Conservation (phyloP, 441 rosid species). For the Gossypium davidsonii region DNA sequence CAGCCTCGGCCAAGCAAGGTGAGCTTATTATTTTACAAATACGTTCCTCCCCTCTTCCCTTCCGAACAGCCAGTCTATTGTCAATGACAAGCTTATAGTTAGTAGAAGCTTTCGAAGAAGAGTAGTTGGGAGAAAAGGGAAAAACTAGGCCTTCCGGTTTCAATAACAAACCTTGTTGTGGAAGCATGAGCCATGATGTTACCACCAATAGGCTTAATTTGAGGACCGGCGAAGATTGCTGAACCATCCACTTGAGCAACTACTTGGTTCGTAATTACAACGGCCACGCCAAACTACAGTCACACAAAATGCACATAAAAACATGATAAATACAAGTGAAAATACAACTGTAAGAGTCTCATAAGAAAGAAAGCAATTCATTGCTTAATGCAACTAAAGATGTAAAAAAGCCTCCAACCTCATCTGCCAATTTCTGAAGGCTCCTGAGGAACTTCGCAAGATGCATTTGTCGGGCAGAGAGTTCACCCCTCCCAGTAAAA, state of each 20-base stretch:
- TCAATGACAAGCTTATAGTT: not conserved
- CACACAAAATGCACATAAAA: not conserved
- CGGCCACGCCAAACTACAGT: constrained; percentile 83
- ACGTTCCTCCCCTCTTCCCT: constrained; percentile 96
- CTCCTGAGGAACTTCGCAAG: constrained; percentile 93
- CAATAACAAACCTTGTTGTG: constrained; percentile 63
- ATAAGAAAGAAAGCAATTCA: not conserved
- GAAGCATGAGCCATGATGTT: constrained; percentile 99
- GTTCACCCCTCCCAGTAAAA: constrained; percentile 95
- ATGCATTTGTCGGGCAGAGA: constrained; percentile 98
- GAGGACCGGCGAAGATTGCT: constrained; percentile 91
- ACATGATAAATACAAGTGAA: not conserved
- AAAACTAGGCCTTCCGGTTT: not conserved
- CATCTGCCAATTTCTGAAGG: constrained; percentile 92
- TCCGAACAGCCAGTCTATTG: constrained; percentile 72
- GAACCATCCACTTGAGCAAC: constrained; percentile 99
- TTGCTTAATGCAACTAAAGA: not conserved
- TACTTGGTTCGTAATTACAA: constrained; percentile 92
- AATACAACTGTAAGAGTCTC: not conserved
- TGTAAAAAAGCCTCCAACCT: constrained; percentile 37
- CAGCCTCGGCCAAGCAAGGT: constrained; percentile 91
- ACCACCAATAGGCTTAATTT: constrained; percentile 90
- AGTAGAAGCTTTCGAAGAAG: not conserved
- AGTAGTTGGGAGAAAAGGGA: not conserved
- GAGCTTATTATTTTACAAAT: constrained; percentile 97